Percentiles rank a stretch among this genome's conserved stretches.
Conservation (phyloP, 345 rosid genomes). For the Xanthoceras sorbifolium region DNA sequence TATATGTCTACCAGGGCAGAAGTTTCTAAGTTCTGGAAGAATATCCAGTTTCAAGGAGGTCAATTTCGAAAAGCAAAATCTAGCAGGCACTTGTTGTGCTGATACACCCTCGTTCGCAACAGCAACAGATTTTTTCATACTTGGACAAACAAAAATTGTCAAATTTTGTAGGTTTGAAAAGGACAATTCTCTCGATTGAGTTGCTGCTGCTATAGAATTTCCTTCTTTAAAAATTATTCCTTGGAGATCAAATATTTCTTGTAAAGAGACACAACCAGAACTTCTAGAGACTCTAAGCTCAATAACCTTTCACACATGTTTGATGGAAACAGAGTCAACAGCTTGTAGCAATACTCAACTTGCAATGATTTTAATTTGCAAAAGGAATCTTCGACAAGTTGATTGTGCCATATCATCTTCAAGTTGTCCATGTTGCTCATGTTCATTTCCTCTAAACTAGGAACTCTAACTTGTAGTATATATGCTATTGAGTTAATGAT, state of each 20-base stretch:
- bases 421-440: not conserved
- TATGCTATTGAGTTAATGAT: not conserved
- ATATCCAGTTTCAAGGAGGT: not conserved
- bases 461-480: slow-evolving; percentile 16
- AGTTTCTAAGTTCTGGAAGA: not conserved
- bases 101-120: not conserved
- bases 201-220: not conserved
- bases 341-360: not conserved
- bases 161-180: not conserved
- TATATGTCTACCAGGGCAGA: no score
- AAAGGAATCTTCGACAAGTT: not conserved
- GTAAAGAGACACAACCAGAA: not conserved
- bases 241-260: slow-evolving; percentile 12
- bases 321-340: slow-evolving; percentile 16
- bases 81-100: not conserved
- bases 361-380: not conserved
- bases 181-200: not conserved
- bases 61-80: slow-evolving; percentile 24
- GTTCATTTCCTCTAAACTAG: slow-evolving; percentile 5
- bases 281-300: not conserved
- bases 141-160: not conserved
- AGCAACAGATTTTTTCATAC: slow-evolving; percentile 20
- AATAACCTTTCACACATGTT: not conserved
- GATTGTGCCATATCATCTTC: slow-evolving; percentile 10
- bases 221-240: not conserved